phyloP scores from a whole-genome alignment of 441 rosid genomes.

The Sinapis alba region DNA sequence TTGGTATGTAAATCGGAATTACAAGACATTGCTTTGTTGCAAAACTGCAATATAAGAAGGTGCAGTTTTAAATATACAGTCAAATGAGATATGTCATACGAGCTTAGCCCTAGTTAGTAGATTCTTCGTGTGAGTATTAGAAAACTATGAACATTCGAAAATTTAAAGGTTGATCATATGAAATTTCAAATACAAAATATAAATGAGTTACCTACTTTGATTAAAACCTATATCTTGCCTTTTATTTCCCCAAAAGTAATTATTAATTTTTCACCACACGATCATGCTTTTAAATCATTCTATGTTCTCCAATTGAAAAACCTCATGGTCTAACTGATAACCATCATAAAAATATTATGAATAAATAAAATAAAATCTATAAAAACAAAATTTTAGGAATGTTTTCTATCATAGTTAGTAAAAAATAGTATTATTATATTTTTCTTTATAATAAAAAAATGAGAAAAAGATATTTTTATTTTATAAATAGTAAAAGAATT shows the following conservation, averaged over 20 bases:
- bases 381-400: no score
- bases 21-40: background rate
- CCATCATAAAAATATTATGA: no score
- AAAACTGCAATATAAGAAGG: background rate
- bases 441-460: no score
- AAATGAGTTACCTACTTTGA: background rate
- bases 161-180: background rate
- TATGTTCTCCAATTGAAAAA: constrained; percentile 28
- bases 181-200: background rate
- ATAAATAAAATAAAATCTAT: no score
- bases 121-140: background rate
- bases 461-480: no score
- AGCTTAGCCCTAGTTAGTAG: background rate
- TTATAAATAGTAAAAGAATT: no score
- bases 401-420: no score
- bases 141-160: background rate
- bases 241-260: constrained; percentile 19
- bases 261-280: constrained; percentile 34
- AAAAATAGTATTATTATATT: no score
- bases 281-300: constrained; percentile 33
- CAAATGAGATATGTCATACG: background rate
- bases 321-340: no score
- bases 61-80: background rate
- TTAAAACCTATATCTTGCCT: constrained; percentile 19
- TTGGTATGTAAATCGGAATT: background rate